Percentiles rank a stretch among this genome's conserved stretches.
Evolutionary conservation across 768 basidiomycete species (phyloP).

Genomic region (Suillus placidus): DNA sequence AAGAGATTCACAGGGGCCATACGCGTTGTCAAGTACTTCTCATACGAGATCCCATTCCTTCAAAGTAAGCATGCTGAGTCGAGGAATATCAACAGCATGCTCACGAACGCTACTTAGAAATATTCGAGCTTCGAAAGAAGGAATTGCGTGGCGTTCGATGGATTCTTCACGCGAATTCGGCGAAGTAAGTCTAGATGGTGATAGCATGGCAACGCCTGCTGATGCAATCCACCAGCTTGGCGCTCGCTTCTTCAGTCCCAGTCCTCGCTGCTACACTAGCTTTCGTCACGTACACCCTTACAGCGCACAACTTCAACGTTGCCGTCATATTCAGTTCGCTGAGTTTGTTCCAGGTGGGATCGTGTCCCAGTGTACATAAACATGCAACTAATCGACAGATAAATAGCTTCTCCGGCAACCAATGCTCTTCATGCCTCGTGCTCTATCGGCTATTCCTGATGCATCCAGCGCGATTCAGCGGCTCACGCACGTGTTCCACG

Average conservation of each 20-base stretch:
- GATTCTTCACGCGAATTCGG: constrained; percentile 64
- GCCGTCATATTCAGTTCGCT: constrained; percentile 73
- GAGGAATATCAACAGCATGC: constrained; percentile 6
- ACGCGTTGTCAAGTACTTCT: constrained; percentile 79
- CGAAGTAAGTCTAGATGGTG: constrained; percentile 46
- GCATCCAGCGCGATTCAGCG: constrained; percentile 64
- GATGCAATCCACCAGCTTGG: not conserved
- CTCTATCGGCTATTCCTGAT: constrained; percentile 63
- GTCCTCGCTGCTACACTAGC: constrained; percentile 67
- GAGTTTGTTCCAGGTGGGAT: constrained; percentile 54
- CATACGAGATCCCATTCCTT: constrained; percentile 69
- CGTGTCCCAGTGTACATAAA: not conserved
- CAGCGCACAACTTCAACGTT: constrained; percentile 56
- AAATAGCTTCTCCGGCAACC: constrained; percentile 65
- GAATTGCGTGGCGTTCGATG: constrained; percentile 59
- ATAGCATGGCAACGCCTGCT: not conserved
- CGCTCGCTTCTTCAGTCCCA: constrained; percentile 62
- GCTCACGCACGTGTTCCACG: constrained; percentile 46
- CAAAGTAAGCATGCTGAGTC: constrained; percentile 45
- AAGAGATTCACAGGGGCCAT: constrained; percentile 47
- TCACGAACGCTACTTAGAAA: constrained; percentile 40
- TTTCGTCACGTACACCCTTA: constrained; percentile 67
- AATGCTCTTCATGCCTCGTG: constrained; percentile 65
- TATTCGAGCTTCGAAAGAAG: constrained; percentile 51
- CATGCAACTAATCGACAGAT: not conserved